Evolutionary conservation across 768 basidiomycete species (phyloP), one percentile per base, ranked within the genome.

Genomic region (Clavulina sp.): DNA sequence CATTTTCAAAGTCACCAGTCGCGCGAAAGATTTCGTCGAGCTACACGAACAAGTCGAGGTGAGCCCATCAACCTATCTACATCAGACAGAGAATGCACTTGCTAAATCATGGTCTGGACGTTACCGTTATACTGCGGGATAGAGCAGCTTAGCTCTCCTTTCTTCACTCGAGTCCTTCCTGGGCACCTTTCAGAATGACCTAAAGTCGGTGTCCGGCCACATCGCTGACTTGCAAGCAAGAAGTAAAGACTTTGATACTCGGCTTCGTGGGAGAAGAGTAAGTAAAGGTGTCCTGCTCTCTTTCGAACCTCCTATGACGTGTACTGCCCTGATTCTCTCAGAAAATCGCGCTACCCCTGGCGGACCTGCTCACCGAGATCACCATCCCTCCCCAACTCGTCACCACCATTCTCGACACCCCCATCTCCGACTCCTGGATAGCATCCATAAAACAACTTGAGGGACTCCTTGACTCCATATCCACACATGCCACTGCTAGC

Each of bases 41-140:
- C 75, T 93, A n/a, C 86, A 91, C 65, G 79, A 86, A 56, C 86
- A 93, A 69, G 84, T 93, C 50, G 74, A 88, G 70, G 89, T 87
- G 57, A 26, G 60, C 21, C 5, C 16, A 13, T 63, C 31, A 41
- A 28, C 40, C 34, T 48, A 13, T 30, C 43, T 41, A 32, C 28
- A 13, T n/a, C n/a, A n/a, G n/a, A n/a, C n/a, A n/a, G n/a, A n/a
- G n/a, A n/a, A n/a, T n/a, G n/a, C n/a, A n/a, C n/a, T n/a, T n/a
- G n/a, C n/a, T n/a, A n/a, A 30, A 9, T 18, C 26, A 16, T 32
- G 7, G 16, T 3, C 31, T 6, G n/a, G n/a, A n/a, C n/a, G n/a
- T n/a, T n/a, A n/a, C n/a, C n/a, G n/a, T n/a, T n/a, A n/a, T n/a
- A n/a, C n/a, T n/a, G 7, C 33, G 5, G 18, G 24, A 5, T 62